Conservation (phyloP, 2,329 filamentous ascomycete genomes). For the Alternaria incomplexa region DNA sequence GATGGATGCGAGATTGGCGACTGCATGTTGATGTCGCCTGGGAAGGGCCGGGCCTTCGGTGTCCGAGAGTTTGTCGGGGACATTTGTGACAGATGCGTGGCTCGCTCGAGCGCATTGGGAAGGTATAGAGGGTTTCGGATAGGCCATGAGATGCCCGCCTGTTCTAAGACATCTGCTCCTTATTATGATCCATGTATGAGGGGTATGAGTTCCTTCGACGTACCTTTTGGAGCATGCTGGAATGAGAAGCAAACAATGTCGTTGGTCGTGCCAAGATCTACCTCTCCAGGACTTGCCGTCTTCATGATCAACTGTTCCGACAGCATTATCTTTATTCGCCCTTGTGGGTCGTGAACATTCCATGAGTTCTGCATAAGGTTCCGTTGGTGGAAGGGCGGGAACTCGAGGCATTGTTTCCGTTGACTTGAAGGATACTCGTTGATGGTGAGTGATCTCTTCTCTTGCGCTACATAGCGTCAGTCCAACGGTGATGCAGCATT, state of each 20-base stretch:
- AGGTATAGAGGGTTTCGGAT: constrained; percentile 51
- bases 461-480: constrained; percentile 25
- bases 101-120: constrained; percentile 12
- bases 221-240: constrained; percentile 81
- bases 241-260: constrained; percentile 82
- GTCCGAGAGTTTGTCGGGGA: constrained; percentile 3
- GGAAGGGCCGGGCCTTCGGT: background rate
- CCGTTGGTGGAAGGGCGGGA: constrained; percentile 74
- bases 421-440: constrained; percentile 61
- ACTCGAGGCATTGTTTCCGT: constrained; percentile 62
- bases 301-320: constrained; percentile 68
- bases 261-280: constrained; percentile 67
- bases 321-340: constrained; percentile 77
- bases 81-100: background rate
- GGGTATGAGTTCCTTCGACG: constrained; percentile 24
- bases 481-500: background rate
- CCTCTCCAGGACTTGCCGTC: constrained; percentile 20
- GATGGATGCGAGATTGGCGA: constrained; percentile 18
- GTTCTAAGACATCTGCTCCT: constrained; percentile 71
- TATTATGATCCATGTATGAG: constrained; percentile 5
- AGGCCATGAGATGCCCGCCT: constrained; percentile 79
- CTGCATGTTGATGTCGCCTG: constrained; percentile 7
- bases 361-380: constrained; percentile 73
- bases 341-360: constrained; percentile 72
- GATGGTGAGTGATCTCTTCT: constrained; percentile 27